phyloP scores from a whole-genome alignment of 2,329 filamentous ascomycete species.

The Stagonosporopsis cucurbitacearum region DNA sequence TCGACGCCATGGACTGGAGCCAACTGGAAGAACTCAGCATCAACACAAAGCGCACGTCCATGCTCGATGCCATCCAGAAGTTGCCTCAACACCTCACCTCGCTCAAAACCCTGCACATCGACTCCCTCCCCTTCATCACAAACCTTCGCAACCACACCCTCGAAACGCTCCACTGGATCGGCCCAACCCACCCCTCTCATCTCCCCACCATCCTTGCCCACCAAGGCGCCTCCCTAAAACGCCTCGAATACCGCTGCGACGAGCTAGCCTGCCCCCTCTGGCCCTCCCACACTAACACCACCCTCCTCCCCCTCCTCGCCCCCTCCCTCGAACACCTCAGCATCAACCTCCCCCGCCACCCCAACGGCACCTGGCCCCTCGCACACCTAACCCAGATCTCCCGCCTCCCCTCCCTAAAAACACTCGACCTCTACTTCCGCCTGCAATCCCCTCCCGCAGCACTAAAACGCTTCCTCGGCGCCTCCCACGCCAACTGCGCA shows the following conservation, averaged over 20 bases:
- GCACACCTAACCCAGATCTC: constrained; percentile 5
- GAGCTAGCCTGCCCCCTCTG: neutral
- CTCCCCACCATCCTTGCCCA: neutral
- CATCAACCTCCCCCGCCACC: constrained; percentile 17
- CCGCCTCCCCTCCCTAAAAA: neutral
- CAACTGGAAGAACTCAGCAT: constrained; percentile 1
- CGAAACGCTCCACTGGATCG: neutral
- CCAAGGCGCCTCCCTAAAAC: neutral
- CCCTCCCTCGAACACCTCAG: constrained; percentile 13
- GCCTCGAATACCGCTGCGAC: neutral
- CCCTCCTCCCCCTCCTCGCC: neutral
- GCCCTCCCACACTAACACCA: neutral
- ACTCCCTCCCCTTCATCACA: neutral
- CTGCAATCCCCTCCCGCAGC: neutral
- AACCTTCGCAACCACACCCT: neutral
- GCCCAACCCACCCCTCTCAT: neutral
- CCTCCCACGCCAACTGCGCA: neutral
- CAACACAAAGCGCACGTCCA: neutral
- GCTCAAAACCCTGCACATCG: neutral
- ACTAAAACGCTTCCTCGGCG: neutral
- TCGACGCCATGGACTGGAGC: neutral
- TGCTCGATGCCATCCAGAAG: neutral
- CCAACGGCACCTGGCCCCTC: constrained; percentile 25
- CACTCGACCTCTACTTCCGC: neutral
- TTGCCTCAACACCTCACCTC: neutral